Base-by-base conservation (phyloP, 2,329 filamentous ascomycete species). In the Xylariaceae sp. region DNA sequence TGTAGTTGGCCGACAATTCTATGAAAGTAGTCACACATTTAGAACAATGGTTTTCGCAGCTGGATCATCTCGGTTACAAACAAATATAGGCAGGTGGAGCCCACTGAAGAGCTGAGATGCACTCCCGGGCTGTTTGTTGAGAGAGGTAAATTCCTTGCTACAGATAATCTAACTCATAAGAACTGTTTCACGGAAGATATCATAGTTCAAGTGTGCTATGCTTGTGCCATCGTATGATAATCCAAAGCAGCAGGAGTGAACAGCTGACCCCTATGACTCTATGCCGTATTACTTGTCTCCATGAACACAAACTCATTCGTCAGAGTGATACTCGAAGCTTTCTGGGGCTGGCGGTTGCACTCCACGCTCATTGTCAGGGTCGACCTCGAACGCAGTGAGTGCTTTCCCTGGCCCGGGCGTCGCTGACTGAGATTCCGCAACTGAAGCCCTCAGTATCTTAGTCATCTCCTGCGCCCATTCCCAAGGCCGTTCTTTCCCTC, bases 391-490 rank as follows among this genome's bases (percentile, higher is more conserved):
- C 2, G 18, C 15, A 7, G 37, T 9, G 2, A 29, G 18, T 11
- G 18, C 40, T 42, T 29, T 37, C 10, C 20, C 13, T 11, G 33
- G 26, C 6, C 41, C 33, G 7, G 42, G 48, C 10, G 21, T 16
- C 1, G 40, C 13, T 24, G 24, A 8, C 26, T 48, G 26, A 18
- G 27, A 32, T 33, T n/a, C 30, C 23, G 20, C 13, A 15, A 49
- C 16, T 21, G 39, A 15, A n/a, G 50, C 60, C 26, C 59, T 64
- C 58, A 72, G 62, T 53, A 70, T 53, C 46, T 57, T 67, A 1
- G 82, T 83, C 77, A 92, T 85, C 52, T 78, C 79, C 39, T 79
- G 79, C 1, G 86, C 87, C 89, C 89, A 93, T 61, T 88, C 81
- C 87, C 87, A 91, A 2, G 87, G 86, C 50, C 75, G 73, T 24